Conservation (phyloP, 176 grass and related monocot species). For the sorghum (Sorghum bicolor) region Sorghum_bicolor_NCBIv3 NC_012870.2:70443501-70444000, state of each 20-base stretch:
- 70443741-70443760: background rate
- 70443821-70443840: background rate
- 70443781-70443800: background rate
- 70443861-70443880: background rate
- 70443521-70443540: background rate
- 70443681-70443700: background rate
- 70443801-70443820: background rate
- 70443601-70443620: background rate
- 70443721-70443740: background rate
- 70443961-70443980: too few species aligned
- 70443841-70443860: background rate
- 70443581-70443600: background rate
- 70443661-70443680: background rate
- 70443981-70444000: too few species aligned
- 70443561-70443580: background rate
- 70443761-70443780: background rate
- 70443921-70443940: too few species aligned
- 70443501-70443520: background rate
- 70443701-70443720: background rate
- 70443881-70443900: too few species aligned
- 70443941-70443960: too few species aligned
- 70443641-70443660: constrained; percentile 16
- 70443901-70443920: too few species aligned
- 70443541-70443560: background rate
- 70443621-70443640: background rate